Evolutionary conservation across 495 filamentous ascomycete species (phyloP), one percentile per base, ranked within the genome.

Genomic region (Extremus antarcticus): DNA sequence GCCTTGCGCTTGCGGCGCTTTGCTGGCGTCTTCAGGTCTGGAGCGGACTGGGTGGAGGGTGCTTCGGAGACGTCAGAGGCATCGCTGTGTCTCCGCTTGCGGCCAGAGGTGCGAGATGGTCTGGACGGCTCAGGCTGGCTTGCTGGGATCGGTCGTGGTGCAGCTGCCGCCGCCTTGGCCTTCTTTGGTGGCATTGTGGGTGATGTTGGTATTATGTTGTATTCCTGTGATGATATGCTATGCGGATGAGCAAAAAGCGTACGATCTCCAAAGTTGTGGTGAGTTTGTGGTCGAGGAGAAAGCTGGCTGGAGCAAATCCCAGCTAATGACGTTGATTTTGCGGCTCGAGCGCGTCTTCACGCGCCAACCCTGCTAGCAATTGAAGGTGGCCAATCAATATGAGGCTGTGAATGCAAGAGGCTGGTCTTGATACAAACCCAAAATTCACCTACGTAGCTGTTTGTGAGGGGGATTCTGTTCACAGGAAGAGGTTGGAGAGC

Each of bases 1-100:
- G 40, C 23, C 32, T 43, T 48, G 25, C 43, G 29, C 22, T 35
- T 50, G 46, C 40, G 29, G 41, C 54, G 47, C 43, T 55, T 47
- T 3, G 25, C 46, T 29, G 47, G 43, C 40, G 21, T 43, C 29
- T 35, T 35, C 29, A 35, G 7, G 17, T 25, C 46, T n/a, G n/a
- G n/a, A 25, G 7, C 29, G 49, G 19, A n/a, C 9, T 39, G 16
- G 32, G 3, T 43, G 46, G 19, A 40, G 7, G 47, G 38, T n/a
- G 58, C 35, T 22, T 61, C 56, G 19, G 55, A 58, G 24, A 32
- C 39, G 20, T 54, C 51, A 23, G 55, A 54, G 8, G 43, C 49
- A 46, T 57, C 54, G 46, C 59, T 62, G 47, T 43, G 39, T 32
- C 59, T 20, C 2, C 59, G 35, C 47, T 62, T 62, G 16, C 59